Evolutionary conservation across 176 grass and related monocot genomes (phyloP).

Genomic region (Phoenix dactylifera): DNA sequence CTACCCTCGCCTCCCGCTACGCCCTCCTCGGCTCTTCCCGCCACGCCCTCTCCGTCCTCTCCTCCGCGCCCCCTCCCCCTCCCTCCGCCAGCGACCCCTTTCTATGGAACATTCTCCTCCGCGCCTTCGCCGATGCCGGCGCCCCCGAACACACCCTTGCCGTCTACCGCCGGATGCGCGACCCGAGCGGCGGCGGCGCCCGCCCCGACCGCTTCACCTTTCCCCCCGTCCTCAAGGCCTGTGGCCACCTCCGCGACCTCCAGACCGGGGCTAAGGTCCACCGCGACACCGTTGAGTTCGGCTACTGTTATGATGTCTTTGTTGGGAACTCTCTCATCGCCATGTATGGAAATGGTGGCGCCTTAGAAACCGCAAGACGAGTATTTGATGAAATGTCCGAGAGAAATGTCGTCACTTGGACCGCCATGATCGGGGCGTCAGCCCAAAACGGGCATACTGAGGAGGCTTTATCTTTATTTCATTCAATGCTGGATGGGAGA

Average conservation of each 20-base stretch:
- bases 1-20: constrained; percentile 13
- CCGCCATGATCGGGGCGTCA: constrained; percentile 8
- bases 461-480: constrained; percentile 10
- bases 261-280: constrained; percentile 3
- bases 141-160: neutral
- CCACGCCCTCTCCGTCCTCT: constrained; percentile 17
- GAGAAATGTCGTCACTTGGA: constrained; percentile 20
- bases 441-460: constrained; percentile 10
- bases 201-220: constrained; percentile 21
- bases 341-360: constrained; percentile 16
- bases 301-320: constrained; percentile 10
- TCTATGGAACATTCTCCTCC: constrained; percentile 16
- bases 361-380: constrained; percentile 2
- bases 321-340: constrained; percentile 20
- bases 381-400: constrained; percentile 21
- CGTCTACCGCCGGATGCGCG: constrained; percentile 18
- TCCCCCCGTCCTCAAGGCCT: constrained; percentile 21
- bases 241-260: constrained; percentile 9
- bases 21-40: constrained; percentile 1
- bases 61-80: constrained; percentile 13
- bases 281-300: neutral
- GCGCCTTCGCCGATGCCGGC: constrained; percentile 1
- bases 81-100: constrained; percentile 3
- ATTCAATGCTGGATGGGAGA: constrained; percentile 11
- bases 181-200: neutral